A percentile compares a stretch with the other conserved stretches of the same genome.
Conservation (phyloP, 306 rosid species). For the Castanea sativa region DNA sequence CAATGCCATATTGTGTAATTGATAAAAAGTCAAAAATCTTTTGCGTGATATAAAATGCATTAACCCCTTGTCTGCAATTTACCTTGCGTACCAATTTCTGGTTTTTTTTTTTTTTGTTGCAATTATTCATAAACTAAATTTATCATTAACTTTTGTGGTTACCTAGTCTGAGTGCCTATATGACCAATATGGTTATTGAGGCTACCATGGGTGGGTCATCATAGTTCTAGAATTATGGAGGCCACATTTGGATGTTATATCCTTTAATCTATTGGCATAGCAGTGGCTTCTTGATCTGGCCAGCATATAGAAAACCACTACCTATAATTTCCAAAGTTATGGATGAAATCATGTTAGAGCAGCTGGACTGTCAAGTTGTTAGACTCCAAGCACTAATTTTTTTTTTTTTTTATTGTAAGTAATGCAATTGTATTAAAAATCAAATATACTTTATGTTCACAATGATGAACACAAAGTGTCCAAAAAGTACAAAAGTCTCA, state of each 20-base stretch:
- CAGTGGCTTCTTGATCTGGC: neutral
- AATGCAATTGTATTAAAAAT: too few relatives aligned
- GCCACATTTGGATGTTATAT: neutral
- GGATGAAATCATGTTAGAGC: neutral
- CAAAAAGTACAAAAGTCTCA: too few relatives aligned
- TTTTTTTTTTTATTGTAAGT: too few relatives aligned
- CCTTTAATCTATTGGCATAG: neutral
- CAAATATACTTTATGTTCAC: too few relatives aligned
- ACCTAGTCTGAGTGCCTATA: neutral
- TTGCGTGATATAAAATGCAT: neutral
- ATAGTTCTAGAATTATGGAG: neutral
- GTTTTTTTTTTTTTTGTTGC: neutral
- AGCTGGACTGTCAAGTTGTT: neutral
- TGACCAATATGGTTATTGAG: neutral
- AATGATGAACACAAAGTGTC: too few relatives aligned
- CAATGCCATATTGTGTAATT: neutral
- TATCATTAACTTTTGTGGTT: neutral
- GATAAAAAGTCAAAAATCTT: neutral
- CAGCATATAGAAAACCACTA: neutral
- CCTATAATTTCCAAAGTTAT: neutral
- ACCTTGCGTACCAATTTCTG: neutral
- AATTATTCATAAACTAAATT: neutral
- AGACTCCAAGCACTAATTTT: neutral
- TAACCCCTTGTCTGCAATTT: neutral
- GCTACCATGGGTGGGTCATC: neutral